phyloP scores from a whole-genome alignment of 116 monocot species.

The Zostera marina region DNA sequence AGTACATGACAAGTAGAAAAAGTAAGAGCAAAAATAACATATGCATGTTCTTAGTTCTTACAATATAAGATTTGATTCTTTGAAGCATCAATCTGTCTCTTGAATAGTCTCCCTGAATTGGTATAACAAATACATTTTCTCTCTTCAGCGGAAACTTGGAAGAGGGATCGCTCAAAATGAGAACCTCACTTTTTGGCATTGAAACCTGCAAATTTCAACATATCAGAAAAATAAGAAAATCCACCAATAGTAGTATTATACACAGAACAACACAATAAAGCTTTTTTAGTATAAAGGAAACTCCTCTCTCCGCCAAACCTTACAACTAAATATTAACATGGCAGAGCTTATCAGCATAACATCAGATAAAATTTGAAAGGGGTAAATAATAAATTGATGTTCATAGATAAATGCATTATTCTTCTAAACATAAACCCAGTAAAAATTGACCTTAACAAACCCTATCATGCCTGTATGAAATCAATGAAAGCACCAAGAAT shows the following conservation, averaged over 20 bases:
- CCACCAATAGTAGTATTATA: not conserved
- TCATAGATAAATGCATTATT: not conserved
- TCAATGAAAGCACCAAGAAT: constrained; percentile 52
- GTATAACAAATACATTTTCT: constrained; percentile 26
- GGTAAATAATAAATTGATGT: too few species aligned
- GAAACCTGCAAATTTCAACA: constrained; percentile 80
- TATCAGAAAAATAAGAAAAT: constrained; percentile 29
- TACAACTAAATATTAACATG: not conserved
- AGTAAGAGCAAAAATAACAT: not conserved
- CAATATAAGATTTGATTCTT: constrained; percentile 83
- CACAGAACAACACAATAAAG: not conserved
- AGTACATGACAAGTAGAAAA: not conserved
- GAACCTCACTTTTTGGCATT: constrained; percentile 68
- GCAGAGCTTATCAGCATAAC: too few species aligned
- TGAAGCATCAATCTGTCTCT: constrained; percentile 83
- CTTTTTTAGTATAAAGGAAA: not conserved
- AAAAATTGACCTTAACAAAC: not conserved
- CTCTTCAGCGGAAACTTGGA: constrained; percentile 31
- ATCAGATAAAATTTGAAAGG: too few species aligned
- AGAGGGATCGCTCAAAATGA: constrained; percentile 74
- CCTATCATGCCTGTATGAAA: constrained; percentile 53
- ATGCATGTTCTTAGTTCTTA: constrained; percentile 42
- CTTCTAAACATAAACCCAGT: not conserved
- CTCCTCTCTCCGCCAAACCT: not conserved
- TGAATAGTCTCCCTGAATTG: constrained; percentile 76